Evolutionary conservation across 345 rosid species (phyloP), one percentile per base, ranked within the genome.

Genomic region (Pistacia integerrima): DNA sequence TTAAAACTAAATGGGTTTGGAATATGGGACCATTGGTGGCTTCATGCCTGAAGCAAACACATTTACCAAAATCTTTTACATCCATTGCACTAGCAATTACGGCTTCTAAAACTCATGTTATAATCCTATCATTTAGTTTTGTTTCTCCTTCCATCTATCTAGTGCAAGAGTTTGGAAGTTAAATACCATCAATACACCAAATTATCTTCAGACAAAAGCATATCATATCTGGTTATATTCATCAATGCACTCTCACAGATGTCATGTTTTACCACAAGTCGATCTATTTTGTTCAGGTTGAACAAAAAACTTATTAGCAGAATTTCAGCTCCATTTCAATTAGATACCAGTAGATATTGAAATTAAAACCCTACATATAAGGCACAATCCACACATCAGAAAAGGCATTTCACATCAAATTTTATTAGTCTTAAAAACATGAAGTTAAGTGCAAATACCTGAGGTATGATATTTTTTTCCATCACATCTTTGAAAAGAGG

Each of bases 391-490:
- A 73, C 33, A 18, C 10, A 36, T 20, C 48, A 52, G 14, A 8
- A 75, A 49, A 71, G 57, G 36, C 35, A 54, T 36, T 67, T 35
- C 3, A 7, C 18, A 28, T 6, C 12, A 54, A 28, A 4, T 14
- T 69, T 13, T 28, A 59, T 38, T 8, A 54, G 8, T 64, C 16
- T 71, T 14, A 56, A 62, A 36, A 25, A 41, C 13, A 17, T 49
- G 72, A 66, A 66, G 18, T 36, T 36, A 14, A 67, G 8, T 38
- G 18, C 25, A 16, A 54, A 4, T 86, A 92, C 99, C 97, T 96
- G 99, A 5, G 98, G 99, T 75, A 96, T 96, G 6, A 96, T 96
- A 82, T 94, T 96, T 83, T 96, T 96, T 86, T 96, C 99, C 99
- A 96, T 92, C 78, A 94, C 97, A 70, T 94, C 99, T 87, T 91